Conservation (phyloP, 2,329 filamentous ascomycete genomes). For the Penicillium rolfsii region DNA sequence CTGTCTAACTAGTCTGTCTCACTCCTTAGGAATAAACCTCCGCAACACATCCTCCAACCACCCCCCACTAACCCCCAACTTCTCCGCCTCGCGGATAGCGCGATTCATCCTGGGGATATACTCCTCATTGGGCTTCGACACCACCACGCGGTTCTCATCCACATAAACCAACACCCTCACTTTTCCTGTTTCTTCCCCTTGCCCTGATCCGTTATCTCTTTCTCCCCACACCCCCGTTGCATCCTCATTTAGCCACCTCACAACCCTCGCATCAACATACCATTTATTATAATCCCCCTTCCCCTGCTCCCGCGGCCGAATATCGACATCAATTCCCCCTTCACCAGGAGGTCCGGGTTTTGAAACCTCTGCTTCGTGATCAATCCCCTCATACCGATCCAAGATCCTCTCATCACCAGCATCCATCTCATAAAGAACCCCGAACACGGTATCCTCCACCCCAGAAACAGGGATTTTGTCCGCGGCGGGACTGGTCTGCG, state of each 20-base stretch:
- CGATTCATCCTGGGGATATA: slow-evolving; percentile 50
- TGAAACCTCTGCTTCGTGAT: slow-evolving; percentile 23
- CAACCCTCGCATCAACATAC: slow-evolving; percentile 37
- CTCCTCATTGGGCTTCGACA: slow-evolving; percentile 41
- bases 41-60: slow-evolving; percentile 48
- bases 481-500: slow-evolving; percentile 23
- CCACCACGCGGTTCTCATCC: slow-evolving; percentile 43
- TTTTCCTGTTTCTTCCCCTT: slow-evolving; percentile 9
- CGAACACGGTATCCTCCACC: slow-evolving; percentile 39
- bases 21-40: slow-evolving; percentile 38
- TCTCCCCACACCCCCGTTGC: too few relatives aligned
- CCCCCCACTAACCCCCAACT: slow-evolving; percentile 37
- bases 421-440: slow-evolving; percentile 48
- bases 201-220: too few relatives aligned
- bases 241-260: slow-evolving; percentile 37
- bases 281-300: slow-evolving; percentile 44
- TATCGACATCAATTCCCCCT: slow-evolving; percentile 16
- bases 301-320: slow-evolving; percentile 39
- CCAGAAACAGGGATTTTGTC: slow-evolving; percentile 29
- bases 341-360: not conserved
- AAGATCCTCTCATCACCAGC: slow-evolving; percentile 40
- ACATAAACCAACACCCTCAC: slow-evolving; percentile 44
- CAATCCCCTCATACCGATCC: slow-evolving; percentile 46
- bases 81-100: slow-evolving; percentile 44
- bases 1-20: not conserved